phyloP scores from a whole-genome alignment of 345 rosid species.

The Capsella bursapastoris region DNA sequence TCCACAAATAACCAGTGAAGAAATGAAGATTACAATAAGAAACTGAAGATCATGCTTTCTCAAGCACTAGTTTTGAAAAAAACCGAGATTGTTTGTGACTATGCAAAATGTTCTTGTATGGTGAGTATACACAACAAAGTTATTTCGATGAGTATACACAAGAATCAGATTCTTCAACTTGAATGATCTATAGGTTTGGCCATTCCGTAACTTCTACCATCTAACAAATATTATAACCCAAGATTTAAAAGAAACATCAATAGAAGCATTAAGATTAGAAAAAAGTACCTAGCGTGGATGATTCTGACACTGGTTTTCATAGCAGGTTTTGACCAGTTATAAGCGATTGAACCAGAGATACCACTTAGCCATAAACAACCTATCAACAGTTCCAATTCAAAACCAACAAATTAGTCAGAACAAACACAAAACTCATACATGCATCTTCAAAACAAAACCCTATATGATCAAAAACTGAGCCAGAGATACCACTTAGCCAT shows the following conservation, averaged over 20 bases:
- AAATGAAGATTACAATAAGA: background rate
- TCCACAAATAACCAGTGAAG: background rate
- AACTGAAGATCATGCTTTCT: background rate
- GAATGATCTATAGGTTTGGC: background rate
- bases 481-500: no score
- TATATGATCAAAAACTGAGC: no score
- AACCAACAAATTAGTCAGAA: background rate
- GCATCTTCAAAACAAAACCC: constrained; percentile 6
- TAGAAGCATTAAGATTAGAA: background rate
- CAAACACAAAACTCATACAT: background rate
- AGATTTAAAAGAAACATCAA: background rate
- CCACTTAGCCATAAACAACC: constrained; percentile 94
- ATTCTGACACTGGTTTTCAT: constrained; percentile 98
- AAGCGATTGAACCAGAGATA: constrained; percentile 81
- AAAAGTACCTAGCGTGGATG: constrained; percentile 83
- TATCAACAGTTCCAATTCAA: constrained; percentile 17
- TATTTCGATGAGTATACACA: background rate
- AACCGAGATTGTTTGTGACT: background rate
- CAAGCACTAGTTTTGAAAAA: background rate
- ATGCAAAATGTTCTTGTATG: background rate
- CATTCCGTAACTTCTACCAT: background rate
- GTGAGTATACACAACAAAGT: background rate
- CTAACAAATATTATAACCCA: background rate
- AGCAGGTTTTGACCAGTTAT: constrained; percentile 92
- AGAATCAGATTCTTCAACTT: constrained; percentile 3